Evolutionary conservation across 1,284 basidiomycete species (phyloP).

Genomic region (Trichosporon sp.): DNA sequence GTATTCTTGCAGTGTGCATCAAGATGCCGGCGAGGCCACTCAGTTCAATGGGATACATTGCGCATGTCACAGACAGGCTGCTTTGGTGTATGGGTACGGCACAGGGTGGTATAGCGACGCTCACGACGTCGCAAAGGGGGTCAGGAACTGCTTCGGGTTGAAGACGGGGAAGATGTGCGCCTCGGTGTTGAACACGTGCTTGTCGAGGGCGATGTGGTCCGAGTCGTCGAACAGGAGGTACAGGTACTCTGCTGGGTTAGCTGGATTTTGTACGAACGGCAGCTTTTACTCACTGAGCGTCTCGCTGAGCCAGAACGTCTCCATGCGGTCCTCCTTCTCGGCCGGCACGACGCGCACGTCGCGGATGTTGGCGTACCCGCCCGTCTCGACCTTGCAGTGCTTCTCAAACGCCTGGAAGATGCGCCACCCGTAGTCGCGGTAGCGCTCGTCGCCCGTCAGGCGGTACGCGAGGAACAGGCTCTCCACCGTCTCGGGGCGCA

Average conservation of each 20-base stretch:
- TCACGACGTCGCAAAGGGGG: conserved; percentile 37
- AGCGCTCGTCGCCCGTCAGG: conserved; percentile 73
- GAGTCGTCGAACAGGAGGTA: conserved; percentile 81
- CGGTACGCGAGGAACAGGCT: conserved; percentile 83
- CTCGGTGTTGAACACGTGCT: conserved; percentile 91
- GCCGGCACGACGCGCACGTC: conserved; percentile 72
- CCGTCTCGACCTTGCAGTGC: conserved; percentile 65
- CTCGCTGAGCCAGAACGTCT: conserved; percentile 90
- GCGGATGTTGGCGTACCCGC: conserved; percentile 78
- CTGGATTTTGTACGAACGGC: background rate
- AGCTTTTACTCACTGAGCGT: conserved; percentile 60
- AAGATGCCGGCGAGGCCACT: too few relatives aligned
- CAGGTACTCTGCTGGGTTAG: conserved; percentile 62
- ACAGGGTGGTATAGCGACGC: too few relatives aligned
- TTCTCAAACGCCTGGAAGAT: conserved; percentile 88
- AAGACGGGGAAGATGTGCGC: conserved; percentile 51
- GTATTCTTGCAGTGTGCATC: too few relatives aligned
- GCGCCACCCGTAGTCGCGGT: conserved; percentile 79
- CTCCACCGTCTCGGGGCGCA: conserved; percentile 92
- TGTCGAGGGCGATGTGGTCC: conserved; percentile 63
- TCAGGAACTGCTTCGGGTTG: conserved; percentile 32
- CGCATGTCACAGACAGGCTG: background rate
- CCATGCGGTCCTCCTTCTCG: conserved; percentile 80
- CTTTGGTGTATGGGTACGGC: too few relatives aligned
- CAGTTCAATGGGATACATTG: background rate